Percentiles rank a stretch among this genome's conserved stretches.
Evolutionary conservation across 2,329 filamentous ascomycete species (phyloP).

Genomic region (Calonectria ilicicola): DNA sequence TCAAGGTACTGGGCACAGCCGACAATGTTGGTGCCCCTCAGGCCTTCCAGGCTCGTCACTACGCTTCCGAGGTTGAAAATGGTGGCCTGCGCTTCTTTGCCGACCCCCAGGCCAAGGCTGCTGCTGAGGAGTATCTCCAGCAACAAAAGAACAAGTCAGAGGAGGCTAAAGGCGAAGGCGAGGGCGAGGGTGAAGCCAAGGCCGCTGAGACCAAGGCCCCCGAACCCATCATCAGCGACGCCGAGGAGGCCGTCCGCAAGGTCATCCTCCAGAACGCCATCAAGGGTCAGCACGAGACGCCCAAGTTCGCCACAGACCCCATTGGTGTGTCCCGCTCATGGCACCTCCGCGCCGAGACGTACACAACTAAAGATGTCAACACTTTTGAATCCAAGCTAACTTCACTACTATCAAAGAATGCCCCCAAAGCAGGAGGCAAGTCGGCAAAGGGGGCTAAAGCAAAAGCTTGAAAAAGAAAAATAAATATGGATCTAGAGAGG

Average conservation of each 20-base stretch:
- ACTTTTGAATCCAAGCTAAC: slow-evolving; percentile 55
- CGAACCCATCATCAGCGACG: slow-evolving; percentile 45
- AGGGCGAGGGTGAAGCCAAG: slow-evolving; percentile 22
- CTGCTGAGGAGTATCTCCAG: slow-evolving; percentile 47
- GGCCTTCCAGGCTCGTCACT: slow-evolving; percentile 44
- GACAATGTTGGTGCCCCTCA: slow-evolving; percentile 48
- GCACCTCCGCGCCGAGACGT: slow-evolving; percentile 54
- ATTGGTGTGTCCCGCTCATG: slow-evolving; percentile 49
- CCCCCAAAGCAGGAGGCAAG: slow-evolving; percentile 31
- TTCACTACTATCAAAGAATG: slow-evolving; percentile 43
- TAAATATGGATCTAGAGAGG: slow-evolving; percentile 26
- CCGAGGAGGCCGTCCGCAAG: slow-evolving; percentile 49
- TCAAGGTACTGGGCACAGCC: slow-evolving; percentile 50
- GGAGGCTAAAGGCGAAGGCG: slow-evolving; percentile 30
- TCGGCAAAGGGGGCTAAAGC: slow-evolving; percentile 37
- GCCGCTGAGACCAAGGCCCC: slow-evolving; percentile 20
- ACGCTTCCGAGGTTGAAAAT: slow-evolving; percentile 46
- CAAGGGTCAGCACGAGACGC: slow-evolving; percentile 51
- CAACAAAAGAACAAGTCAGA: slow-evolving; percentile 39
- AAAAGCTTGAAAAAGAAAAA: slow-evolving; percentile 32
- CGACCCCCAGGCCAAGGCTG: slow-evolving; percentile 40
- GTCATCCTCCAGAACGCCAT: slow-evolving; percentile 49
- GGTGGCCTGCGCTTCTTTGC: slow-evolving; percentile 43
- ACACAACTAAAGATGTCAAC: slow-evolving; percentile 47
- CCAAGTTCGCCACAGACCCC: slow-evolving; percentile 48